phyloP scores from a whole-genome alignment of 2,329 filamentous ascomycete species.

The Coniochaeta sp. region DNA sequence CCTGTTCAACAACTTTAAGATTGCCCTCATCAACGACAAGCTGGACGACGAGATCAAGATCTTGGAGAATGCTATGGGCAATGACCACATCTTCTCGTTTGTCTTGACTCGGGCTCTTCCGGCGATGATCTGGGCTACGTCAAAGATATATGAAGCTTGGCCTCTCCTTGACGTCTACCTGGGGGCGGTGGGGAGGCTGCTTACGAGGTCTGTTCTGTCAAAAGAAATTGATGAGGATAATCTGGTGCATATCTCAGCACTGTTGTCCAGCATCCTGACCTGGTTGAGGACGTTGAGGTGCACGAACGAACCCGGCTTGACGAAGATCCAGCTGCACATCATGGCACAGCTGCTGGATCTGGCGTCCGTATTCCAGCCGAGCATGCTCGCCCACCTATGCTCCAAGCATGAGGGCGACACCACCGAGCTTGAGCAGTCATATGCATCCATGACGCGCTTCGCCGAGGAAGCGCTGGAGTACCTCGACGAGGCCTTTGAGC shows the following conservation, averaged over 20 bases:
- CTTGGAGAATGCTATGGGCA: slow-evolving; percentile 40
- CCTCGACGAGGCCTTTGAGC: not conserved
- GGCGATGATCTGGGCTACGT: slow-evolving; percentile 36
- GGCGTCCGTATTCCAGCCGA: slow-evolving; percentile 12
- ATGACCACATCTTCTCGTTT: slow-evolving; percentile 37
- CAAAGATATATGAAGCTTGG: slow-evolving; percentile 29
- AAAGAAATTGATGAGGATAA: slow-evolving; percentile 27
- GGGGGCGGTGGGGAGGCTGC: slow-evolving; percentile 30
- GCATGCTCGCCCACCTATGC: slow-evolving; percentile 9
- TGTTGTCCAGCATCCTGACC: slow-evolving; percentile 21
- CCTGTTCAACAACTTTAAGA: slow-evolving; percentile 50
- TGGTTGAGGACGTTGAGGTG: slow-evolving; percentile 12
- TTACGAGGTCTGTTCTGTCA: slow-evolving; percentile 27
- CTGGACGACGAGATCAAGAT: slow-evolving; percentile 39
- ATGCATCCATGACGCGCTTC: slow-evolving; percentile 4
- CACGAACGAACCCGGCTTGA: slow-evolving; percentile 6
- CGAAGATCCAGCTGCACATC: slow-evolving; percentile 16
- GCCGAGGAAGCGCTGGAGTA: not conserved
- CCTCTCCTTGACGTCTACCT: slow-evolving; percentile 44
- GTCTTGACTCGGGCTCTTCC: slow-evolving; percentile 47
- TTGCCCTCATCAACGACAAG: slow-evolving; percentile 41
- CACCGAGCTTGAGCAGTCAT: slow-evolving; percentile 3
- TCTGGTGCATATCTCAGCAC: slow-evolving; percentile 22
- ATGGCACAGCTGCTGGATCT: slow-evolving; percentile 14
- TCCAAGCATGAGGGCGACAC: not conserved